phyloP scores from a whole-genome alignment of 176 grass and related monocot genomes.

The Echinochloa phyllopogon region DNA sequence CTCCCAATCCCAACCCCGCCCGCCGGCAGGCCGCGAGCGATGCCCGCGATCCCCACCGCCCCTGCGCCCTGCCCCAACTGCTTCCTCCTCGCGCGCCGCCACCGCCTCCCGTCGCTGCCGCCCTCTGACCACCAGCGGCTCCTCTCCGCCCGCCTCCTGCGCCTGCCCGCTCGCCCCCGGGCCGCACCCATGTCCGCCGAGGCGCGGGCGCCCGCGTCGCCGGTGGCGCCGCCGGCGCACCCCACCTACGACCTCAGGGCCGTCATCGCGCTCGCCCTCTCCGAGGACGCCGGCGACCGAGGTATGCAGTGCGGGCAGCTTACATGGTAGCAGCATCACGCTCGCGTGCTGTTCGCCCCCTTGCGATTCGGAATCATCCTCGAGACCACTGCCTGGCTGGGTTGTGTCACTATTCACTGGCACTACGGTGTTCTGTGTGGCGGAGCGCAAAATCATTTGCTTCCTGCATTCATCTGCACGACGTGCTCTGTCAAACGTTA shows the following conservation, averaged over 20 bases:
- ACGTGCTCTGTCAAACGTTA: not conserved
- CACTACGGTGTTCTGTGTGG: not conserved
- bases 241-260: slow-evolving; percentile 88
- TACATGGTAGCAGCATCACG: not conserved
- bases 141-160: not conserved
- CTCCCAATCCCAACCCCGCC: not conserved
- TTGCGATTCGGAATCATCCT: not conserved
- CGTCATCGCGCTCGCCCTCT: slow-evolving; percentile 88
- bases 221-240: slow-evolving; percentile 72
- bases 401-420: not conserved
- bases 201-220: slow-evolving; percentile 8
- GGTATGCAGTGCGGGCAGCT: slow-evolving; percentile 34
- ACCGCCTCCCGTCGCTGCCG: not conserved
- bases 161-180: slow-evolving; percentile 30
- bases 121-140: not conserved
- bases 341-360: not conserved
- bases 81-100: slow-evolving; percentile 20
- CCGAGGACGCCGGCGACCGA: slow-evolving; percentile 93
- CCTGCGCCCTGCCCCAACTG: not conserved
- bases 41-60: slow-evolving; percentile 34
- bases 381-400: not conserved
- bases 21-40: slow-evolving; percentile 23
- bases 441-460: not conserved
- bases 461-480: not conserved
- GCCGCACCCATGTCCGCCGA: slow-evolving; percentile 35